A percentile compares a stretch with the other conserved stretches of the same genome.
Evolutionary conservation across 768 basidiomycete genomes (phyloP).

Genomic region (Tricholomella constricta): DNA sequence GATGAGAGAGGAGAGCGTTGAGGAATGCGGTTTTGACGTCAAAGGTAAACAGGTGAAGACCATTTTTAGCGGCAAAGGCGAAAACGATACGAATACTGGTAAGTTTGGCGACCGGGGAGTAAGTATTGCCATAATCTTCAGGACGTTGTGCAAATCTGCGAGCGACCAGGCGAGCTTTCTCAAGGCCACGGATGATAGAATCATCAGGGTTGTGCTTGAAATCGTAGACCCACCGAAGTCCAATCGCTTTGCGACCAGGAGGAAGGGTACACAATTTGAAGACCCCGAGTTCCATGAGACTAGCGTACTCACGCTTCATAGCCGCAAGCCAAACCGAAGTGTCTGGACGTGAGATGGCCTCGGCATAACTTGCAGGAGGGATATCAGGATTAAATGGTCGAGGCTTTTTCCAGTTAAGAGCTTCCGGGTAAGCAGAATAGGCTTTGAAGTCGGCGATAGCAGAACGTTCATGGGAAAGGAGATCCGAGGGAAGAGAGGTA

Average conservation of each 20-base stretch:
- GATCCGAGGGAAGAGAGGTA: background rate
- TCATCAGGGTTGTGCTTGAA: slow-evolving; percentile 41
- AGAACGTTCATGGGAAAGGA: background rate
- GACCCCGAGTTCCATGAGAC: no score
- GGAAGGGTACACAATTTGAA: no score
- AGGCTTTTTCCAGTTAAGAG: background rate
- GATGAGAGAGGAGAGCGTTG: slow-evolving; percentile 20
- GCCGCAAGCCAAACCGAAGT: no score
- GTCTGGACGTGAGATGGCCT: background rate
- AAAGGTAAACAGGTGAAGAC: slow-evolving; percentile 23
- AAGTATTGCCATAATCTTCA: slow-evolving; percentile 37
- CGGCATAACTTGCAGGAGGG: background rate
- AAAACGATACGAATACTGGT: slow-evolving; percentile 24
- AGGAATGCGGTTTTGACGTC: slow-evolving; percentile 31
- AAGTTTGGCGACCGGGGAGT: no score
- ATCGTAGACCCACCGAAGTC: slow-evolving; percentile 34
- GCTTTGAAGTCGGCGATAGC: background rate
- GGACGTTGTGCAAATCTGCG: slow-evolving; percentile 24
- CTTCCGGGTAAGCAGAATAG: background rate
- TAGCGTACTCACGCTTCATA: no score
- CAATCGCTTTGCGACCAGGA: background rate
- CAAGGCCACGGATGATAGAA: slow-evolving; percentile 23
- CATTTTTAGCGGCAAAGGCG: slow-evolving; percentile 21
- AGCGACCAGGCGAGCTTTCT: slow-evolving; percentile 33
- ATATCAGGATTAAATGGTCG: background rate